These are phyloP conservation scores for Saccharomyces hybrid DNA, from an alignment of 1,139 yeast genomes.

Conservation along the genomic window DNA sequence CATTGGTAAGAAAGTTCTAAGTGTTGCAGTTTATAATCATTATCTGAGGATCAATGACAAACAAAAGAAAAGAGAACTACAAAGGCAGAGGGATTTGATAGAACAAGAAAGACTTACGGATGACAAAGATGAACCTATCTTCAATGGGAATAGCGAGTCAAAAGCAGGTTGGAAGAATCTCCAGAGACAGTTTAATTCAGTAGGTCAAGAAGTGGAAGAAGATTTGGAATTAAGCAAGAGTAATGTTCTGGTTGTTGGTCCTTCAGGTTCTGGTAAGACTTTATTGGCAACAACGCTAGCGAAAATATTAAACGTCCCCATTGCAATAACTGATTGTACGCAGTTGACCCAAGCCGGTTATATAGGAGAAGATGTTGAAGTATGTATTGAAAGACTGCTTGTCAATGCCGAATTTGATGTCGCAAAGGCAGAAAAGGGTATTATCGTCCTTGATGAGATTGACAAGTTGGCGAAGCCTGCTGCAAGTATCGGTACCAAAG, in stretches of 20 bases:
- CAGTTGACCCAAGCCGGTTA: conserved; percentile 53
- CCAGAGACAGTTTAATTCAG: conserved; percentile 23
- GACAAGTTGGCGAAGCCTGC: conserved; percentile 46
- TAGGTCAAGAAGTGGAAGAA: conserved; percentile 20
- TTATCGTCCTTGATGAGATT: conserved; percentile 47
- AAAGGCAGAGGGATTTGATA: conserved; percentile 14
- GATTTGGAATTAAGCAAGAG: conserved; percentile 42
- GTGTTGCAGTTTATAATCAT: conserved; percentile 52
- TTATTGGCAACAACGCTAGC: conserved; percentile 46
- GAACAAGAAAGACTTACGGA: conserved; percentile 11
- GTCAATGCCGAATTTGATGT: conserved; percentile 43
- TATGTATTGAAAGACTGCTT: conserved; percentile 43
- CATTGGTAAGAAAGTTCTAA: conserved; percentile 43
- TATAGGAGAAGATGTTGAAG: conserved; percentile 51
- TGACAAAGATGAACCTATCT: conserved; percentile 12
- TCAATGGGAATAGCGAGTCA: conserved; percentile 20
- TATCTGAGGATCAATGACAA: conserved; percentile 40
- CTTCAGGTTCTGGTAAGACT: conserved; percentile 52
- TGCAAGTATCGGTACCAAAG: conserved; percentile 40
- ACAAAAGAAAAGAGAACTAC: conserved; percentile 21
- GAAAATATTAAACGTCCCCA: conserved; percentile 42
- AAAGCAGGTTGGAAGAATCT: conserved; percentile 27
- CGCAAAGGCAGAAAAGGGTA: conserved; percentile 43
- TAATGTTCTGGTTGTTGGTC: conserved; percentile 45
- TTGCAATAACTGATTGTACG: conserved; percentile 49